Percentiles rank a stretch among this genome's conserved stretches.
Evolutionary conservation across 176 grass and related monocot species (phyloP).

Genomic region (Dactylis glomerata): DNA sequence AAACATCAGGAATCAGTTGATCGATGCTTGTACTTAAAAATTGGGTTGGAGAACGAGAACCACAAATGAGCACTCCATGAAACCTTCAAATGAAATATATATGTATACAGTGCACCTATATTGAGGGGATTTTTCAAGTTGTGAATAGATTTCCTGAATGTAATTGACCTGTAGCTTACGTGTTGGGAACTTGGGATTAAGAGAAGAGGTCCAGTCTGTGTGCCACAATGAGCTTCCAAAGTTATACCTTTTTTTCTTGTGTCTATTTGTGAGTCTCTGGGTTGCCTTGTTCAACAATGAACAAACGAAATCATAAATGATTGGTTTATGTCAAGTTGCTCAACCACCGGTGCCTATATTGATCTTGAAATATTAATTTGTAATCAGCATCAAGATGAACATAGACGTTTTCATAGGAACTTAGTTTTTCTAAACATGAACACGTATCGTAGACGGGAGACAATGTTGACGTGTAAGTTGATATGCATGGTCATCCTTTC

Average conservation of each 20-base stretch:
- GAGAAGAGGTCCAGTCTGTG: background rate
- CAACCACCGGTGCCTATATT: background rate
- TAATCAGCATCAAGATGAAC: background rate
- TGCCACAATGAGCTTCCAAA: background rate
- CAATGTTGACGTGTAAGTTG: background rate
- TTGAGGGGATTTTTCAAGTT: too few species aligned
- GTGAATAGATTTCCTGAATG: background rate
- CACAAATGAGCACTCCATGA: background rate
- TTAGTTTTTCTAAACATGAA: background rate
- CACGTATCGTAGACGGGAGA: background rate
- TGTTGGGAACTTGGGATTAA: background rate
- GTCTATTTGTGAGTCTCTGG: background rate
- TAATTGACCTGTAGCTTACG: background rate
- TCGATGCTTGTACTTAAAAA: background rate
- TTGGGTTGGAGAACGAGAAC: background rate
- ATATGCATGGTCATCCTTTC: background rate
- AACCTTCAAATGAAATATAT: background rate
- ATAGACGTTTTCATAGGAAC: background rate
- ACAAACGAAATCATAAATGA: background rate
- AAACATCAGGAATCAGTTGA: background rate
- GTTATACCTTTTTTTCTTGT: background rate
- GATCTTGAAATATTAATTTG: background rate
- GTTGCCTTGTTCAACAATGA: background rate
- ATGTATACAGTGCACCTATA: background rate
- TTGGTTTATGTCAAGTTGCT: background rate